phyloP scores from a whole-genome alignment of 495 filamentous ascomycete genomes.

The Aspergillus coremiiformis region DNA sequence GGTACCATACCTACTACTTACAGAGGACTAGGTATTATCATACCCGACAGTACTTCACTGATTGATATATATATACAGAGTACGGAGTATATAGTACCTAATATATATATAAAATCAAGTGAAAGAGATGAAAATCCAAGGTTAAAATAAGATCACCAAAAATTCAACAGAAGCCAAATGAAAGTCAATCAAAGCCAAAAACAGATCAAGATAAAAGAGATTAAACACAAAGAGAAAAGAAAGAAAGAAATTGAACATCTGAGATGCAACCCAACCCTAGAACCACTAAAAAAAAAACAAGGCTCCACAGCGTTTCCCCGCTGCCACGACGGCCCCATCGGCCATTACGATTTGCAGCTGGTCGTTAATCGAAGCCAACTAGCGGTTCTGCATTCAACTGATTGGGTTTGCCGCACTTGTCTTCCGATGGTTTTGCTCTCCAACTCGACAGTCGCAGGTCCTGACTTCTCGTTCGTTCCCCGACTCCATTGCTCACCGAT shows the following conservation, averaged over 20 bases:
- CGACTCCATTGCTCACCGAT: conserved; percentile 19
- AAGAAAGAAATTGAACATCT: too few species aligned
- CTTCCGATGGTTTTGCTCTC: conserved; percentile 12
- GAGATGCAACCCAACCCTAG: neutral
- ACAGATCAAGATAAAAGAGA: too few species aligned
- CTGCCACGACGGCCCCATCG: conserved; percentile 14
- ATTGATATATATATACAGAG: neutral
- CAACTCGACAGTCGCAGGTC: conserved; percentile 3
- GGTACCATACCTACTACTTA: neutral
- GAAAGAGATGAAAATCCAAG: too few species aligned
- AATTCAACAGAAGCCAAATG: too few species aligned
- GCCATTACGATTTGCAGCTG: conserved; percentile 5
- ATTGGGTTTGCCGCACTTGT: conserved; percentile 7
- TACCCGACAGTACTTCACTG: neutral
- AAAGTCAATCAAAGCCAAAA: too few species aligned
- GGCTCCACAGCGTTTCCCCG: conserved; percentile 16
- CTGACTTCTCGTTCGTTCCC: conserved; percentile 13
- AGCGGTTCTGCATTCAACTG: neutral
- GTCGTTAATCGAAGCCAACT: conserved; percentile 3
- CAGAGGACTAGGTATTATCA: neutral
- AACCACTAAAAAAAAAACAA: neutral
- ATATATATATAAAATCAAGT: too few species aligned
- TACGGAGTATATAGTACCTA: too few species aligned
- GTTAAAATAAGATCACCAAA: too few species aligned
- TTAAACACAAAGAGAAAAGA: too few species aligned